Conservation (phyloP, 2,329 filamentous ascomycete genomes). For the Aspergillus sojae region DNA sequence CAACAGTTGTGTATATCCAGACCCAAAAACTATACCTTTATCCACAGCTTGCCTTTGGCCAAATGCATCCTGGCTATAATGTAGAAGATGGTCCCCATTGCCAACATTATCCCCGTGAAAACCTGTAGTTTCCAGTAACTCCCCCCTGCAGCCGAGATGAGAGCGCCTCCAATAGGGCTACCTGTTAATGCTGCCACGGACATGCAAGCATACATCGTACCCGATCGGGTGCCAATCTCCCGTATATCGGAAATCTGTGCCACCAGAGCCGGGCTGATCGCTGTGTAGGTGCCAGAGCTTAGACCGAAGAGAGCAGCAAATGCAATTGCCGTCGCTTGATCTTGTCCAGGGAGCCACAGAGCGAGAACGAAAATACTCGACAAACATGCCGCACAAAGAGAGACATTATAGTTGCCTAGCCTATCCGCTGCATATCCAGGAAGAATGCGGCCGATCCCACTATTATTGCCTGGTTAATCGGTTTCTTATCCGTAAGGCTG, state of each 20-base stretch:
- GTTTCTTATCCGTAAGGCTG: neutral
- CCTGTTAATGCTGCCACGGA: neutral
- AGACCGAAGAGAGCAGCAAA: neutral
- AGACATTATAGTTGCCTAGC: constrained; percentile 37
- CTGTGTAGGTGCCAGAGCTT: neutral
- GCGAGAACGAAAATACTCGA: constrained; percentile 50
- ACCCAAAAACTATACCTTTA: neutral
- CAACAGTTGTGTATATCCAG: neutral
- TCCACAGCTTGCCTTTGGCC: neutral
- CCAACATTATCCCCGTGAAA: neutral
- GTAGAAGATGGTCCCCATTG: neutral
- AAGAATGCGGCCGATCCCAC: constrained; percentile 59
- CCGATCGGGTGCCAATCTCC: neutral
- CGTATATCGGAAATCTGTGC: neutral
- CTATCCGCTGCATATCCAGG: constrained; percentile 58
- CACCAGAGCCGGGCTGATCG: neutral
- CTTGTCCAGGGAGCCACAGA: constrained; percentile 49
- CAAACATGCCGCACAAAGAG: constrained; percentile 42
- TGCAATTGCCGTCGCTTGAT: neutral
- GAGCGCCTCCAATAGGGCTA: constrained; percentile 2
- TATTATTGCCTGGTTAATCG: neutral
- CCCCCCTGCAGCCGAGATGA: neutral
- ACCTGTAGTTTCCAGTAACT: neutral
- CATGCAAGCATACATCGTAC: neutral
- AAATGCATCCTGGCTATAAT: neutral